Evolutionary conservation across 2,329 filamentous ascomycete species (phyloP).

Genomic region (Epichloe brachyelytri): DNA sequence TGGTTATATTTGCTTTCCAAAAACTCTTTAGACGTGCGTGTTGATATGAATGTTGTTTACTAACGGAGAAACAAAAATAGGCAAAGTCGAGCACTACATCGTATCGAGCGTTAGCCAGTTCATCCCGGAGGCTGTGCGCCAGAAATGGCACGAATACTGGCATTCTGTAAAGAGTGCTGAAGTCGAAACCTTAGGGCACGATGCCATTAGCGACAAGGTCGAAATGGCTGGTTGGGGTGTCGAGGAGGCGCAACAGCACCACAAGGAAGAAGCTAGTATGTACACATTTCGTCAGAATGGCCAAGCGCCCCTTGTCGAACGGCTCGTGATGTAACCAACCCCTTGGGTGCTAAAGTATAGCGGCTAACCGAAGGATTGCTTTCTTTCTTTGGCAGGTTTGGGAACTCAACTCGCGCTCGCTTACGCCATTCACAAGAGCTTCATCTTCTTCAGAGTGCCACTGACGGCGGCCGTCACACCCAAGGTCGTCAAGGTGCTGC

Average conservation of each 20-base stretch:
- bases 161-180: slow-evolving; percentile 33
- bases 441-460: slow-evolving; percentile 92
- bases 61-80: slow-evolving; percentile 20
- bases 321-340: neutral
- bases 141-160: slow-evolving; percentile 37
- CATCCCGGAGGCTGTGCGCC: slow-evolving; percentile 47
- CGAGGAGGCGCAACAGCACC: slow-evolving; percentile 47
- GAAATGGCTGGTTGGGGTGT: slow-evolving; percentile 48
- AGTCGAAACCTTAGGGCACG: slow-evolving; percentile 28
- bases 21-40: neutral
- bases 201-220: slow-evolving; percentile 30
- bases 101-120: slow-evolving; percentile 44
- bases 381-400: slow-evolving; percentile 31
- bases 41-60: neutral
- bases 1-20: slow-evolving; percentile 14
- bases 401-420: slow-evolving; percentile 81
- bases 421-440: slow-evolving; percentile 95
- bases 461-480: slow-evolving; percentile 82
- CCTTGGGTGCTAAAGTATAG: neutral
- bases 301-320: neutral
- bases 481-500: slow-evolving; percentile 80
- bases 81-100: slow-evolving; percentile 52
- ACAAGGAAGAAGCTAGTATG: slow-evolving; percentile 62
- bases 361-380: slow-evolving; percentile 11
- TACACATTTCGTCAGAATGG: slow-evolving; percentile 15